Percentiles rank a stretch among this genome's conserved stretches.
Conservation (phyloP, 768 basidiomycete species). For the Phaeolepiota aurea region DNA sequence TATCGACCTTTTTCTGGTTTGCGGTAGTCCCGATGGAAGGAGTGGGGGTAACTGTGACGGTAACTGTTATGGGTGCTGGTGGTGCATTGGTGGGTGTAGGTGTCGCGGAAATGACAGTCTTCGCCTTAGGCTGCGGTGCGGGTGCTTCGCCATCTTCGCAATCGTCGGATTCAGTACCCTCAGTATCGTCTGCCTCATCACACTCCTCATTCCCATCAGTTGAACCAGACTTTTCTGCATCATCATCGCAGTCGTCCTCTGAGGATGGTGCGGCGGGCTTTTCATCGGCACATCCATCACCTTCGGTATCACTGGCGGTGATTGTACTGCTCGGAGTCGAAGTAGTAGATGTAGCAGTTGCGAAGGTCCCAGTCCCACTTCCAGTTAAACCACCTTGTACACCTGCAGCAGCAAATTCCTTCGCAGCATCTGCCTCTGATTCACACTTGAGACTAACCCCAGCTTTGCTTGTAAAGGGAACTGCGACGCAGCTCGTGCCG, state of each 20-base stretch:
- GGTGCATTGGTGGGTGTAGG: conserved; percentile 4
- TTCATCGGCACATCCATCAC: conserved; percentile 9
- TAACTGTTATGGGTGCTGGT: conserved; percentile 2
- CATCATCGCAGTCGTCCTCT: conserved; percentile 6
- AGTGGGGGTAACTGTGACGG: conserved; percentile 2
- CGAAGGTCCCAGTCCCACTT: conserved; percentile 3
- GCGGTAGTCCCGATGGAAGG: neutral
- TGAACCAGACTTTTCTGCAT: conserved; percentile 5
- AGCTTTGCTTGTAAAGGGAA: conserved; percentile 38
- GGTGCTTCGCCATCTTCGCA: conserved; percentile 4
- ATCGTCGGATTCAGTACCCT: conserved; percentile 5
- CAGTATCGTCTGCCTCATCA: conserved; percentile 5
- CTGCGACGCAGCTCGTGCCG: conserved; percentile 32
- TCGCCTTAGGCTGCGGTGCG: neutral
- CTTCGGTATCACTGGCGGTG: conserved; percentile 6
- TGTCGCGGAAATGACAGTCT: conserved; percentile 6
- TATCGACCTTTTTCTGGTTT: neutral
- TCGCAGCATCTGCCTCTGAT: conserved; percentile 25
- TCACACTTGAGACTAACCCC: conserved; percentile 41
- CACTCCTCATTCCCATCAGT: conserved; percentile 4
- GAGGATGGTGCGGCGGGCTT: conserved; percentile 3
- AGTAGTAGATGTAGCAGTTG: conserved; percentile 1
- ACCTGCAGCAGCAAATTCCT: conserved; percentile 31
- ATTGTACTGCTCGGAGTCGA: conserved; percentile 4
- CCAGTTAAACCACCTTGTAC: conserved; percentile 35